Percentiles rank a stretch among this genome's conserved stretches.
These are phyloP conservation scores for Monosporascus sp. DNA, from an alignment of 2,329 filamentous ascomycete species.

Conservation along the genomic window DNA sequence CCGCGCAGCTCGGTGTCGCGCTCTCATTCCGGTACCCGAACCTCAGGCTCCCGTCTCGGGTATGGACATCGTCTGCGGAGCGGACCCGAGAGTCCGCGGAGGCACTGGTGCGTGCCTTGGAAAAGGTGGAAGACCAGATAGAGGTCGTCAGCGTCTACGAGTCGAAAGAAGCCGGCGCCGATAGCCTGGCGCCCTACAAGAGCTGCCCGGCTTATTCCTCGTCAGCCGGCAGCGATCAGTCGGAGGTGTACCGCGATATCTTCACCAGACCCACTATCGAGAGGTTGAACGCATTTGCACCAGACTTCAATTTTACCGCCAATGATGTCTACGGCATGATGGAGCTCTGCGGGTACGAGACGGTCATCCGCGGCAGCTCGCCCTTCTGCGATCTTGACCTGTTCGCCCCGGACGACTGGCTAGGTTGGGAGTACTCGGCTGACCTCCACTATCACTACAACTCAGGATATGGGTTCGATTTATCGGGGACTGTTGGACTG, in stretches of 20 bases:
- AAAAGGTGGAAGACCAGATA: slow-evolving; percentile 47
- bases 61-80: slow-evolving; percentile 61
- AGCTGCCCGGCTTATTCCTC: slow-evolving; percentile 58
- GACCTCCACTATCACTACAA: slow-evolving; percentile 63
- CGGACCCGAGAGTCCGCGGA: slow-evolving; percentile 54
- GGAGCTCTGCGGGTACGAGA: slow-evolving; percentile 61
- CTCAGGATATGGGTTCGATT: slow-evolving; percentile 55
- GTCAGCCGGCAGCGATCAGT: slow-evolving; percentile 51
- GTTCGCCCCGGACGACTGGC: slow-evolving; percentile 58
- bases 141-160: slow-evolving; percentile 52
- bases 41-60: slow-evolving; percentile 45
- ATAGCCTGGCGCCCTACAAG: slow-evolving; percentile 59
- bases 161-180: slow-evolving; percentile 50
- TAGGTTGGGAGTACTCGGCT: slow-evolving; percentile 61
- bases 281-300: slow-evolving; percentile 47
- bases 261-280: slow-evolving; percentile 59
- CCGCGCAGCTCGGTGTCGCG: slow-evolving; percentile 53
- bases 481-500: slow-evolving; percentile 54
- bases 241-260: slow-evolving; percentile 40
- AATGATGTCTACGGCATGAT: slow-evolving; percentile 62
- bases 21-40: slow-evolving; percentile 53
- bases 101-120: slow-evolving; percentile 52
- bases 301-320: slow-evolving; percentile 57
- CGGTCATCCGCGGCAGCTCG: slow-evolving; percentile 56
- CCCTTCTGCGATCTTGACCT: slow-evolving; percentile 56